Evolutionary conservation across 2,329 filamentous ascomycete species (phyloP).

Genomic region (Aspergillus viridinutans): DNA sequence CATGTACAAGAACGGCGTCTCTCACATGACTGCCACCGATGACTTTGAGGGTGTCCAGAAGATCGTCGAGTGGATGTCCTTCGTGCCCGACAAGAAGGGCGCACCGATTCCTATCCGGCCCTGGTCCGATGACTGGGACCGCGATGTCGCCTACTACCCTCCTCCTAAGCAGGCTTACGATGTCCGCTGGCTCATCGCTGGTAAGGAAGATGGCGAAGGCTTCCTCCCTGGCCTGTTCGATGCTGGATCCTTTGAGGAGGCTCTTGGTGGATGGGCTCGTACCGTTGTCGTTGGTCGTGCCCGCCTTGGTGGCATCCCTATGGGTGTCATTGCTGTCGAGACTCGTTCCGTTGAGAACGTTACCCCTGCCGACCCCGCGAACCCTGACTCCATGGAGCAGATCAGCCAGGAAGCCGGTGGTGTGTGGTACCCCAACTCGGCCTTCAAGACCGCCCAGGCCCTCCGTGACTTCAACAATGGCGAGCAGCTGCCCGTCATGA

Average conservation of each 20-base stretch:
- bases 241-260: constrained; percentile 93
- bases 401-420: constrained; percentile 92
- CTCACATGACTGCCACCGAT: constrained; percentile 95
- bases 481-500: constrained; percentile 97
- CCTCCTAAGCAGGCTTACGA: constrained; percentile 83
- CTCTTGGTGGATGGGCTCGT: constrained; percentile 92
- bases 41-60: constrained; percentile 97
- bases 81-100: constrained; percentile 91
- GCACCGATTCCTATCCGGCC: constrained; percentile 89
- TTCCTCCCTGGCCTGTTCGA: constrained; percentile 94
- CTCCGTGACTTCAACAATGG: constrained; percentile 99
- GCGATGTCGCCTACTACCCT: constrained; percentile 77
- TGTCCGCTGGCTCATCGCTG: constrained; percentile 87
- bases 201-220: constrained; percentile 75
- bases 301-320: constrained; percentile 91
- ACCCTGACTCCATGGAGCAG: constrained; percentile 97
- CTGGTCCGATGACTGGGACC: constrained; percentile 82
- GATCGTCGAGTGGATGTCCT: constrained; percentile 98
- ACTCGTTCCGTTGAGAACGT: constrained; percentile 95
- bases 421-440: constrained; percentile 99
- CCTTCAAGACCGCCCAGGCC: constrained; percentile 98
- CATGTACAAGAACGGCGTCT: constrained; percentile 99
- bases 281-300: constrained; percentile 96
- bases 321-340: constrained; percentile 97
- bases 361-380: constrained; percentile 92